Evolutionary conservation across 2,329 filamentous ascomycete genomes (phyloP), one percentile per base, ranked within the genome.

Genomic region (Paraconiothyrium sp.): DNA sequence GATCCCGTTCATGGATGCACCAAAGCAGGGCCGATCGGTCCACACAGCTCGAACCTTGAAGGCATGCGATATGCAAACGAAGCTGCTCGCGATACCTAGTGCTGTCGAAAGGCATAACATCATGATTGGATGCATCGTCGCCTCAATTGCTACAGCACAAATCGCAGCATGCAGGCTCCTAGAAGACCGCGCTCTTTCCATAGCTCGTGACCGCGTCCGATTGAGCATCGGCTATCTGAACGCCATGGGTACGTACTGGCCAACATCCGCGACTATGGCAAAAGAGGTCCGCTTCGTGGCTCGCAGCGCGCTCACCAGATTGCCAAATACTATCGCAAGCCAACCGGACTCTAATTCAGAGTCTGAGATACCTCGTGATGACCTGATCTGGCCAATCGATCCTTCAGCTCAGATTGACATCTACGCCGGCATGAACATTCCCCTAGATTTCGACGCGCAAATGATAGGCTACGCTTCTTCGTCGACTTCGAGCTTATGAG

Each of bases 21-120:
- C 80, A 9, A 66, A 61, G 47, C 46, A 67, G 67, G 58, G 79
- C 69, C 72, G 82, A 34, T 81, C 82, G 57, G 78, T 82, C 10
- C 92, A 96, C 78, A 93, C 92, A 5, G 88, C 88, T 62, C 93
- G 95, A 78, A 92, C 91, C 7, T 87, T 96, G 60, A 86, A 89
- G 57, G 91, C 92, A 0, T 92, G 92, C 0, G 90, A 89, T 66
- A 89, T 90, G 51, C 89, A 97, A 64, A 91, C 91, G 60, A 87
- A 88, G 71, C 85, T 94, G 69, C 86, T 93, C 41, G 89, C 90
- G 1, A 87, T 96, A 57, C 90, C 91, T 0, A 88, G 89, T 22
- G 86, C 88, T 0, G 81, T 94, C 5, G 85, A 90, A 20, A 88
- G 86, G n/a, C 92, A 96, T 78, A 93, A 70, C 24, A 58, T 73